Base-by-base conservation (phyloP, 2,329 filamentous ascomycete genomes). In the Conoideocrella luteorostrata region DNA sequence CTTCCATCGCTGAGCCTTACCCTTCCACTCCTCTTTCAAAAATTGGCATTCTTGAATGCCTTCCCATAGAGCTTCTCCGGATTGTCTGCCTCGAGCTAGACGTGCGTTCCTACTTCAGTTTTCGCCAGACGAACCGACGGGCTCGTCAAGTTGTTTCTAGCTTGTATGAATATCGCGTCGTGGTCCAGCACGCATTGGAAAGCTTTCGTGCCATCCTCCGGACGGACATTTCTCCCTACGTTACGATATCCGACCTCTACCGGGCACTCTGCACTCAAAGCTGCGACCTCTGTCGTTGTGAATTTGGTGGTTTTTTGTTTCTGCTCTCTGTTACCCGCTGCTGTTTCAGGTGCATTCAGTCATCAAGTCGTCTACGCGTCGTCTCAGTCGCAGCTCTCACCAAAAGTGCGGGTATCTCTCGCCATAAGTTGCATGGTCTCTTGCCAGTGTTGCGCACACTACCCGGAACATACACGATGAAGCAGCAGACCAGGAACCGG, bases 241-340 rank as follows among this genome's bases (percentile, higher is more conserved):
- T 44, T 28, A 32, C 22, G 23, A 35, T 44, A 22, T 29, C 33
- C 15, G 41, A 38, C 20, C 34, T 44, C 11, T 44, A 44, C 24
- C 17, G n/a, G 23, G 41, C 41, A 10, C 41, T 44, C 34, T 17
- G 22, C 12, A 38, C 35, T 15, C 20, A 22, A 10, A 5, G 26
- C 12, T 44, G 41, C 41, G 15, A 36, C 4, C n/a, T 38, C 24
- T 44, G 41, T 13, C n/a, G 13, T 20, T 11, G n/a, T 7, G 33
- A 44, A 20, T 38, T 44, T 30, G 41, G 41, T 5, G 41, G 15
- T n/a, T 44, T 44, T 22, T 15, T 37, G 29, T 42, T 44, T 22
- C 34, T 44, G 23, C 41, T 20, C 13, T 21, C 33, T 10, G 34
- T 38, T 30, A 38, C 41, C 13, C 41, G 41, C 22, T 44, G 41